Evolutionary conservation across 352 stramenopile species (phyloP), one percentile per base, ranked within the genome.

Genomic region (Blastocystis sp.): DNA sequence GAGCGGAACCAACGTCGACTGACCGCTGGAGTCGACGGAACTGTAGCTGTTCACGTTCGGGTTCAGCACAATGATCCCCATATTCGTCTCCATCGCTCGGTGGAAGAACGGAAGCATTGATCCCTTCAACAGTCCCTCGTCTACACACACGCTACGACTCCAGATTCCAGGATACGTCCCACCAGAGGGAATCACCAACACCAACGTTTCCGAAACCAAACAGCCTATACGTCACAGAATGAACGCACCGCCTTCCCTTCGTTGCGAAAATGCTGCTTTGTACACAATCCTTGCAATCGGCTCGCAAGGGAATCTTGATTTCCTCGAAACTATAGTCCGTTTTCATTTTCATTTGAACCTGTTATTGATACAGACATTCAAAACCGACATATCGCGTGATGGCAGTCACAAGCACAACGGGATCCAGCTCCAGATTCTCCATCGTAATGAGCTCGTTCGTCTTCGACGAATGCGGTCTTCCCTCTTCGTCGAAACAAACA

Each of bases 31-130:
- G 63, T 29, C 21, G 34, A 51, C 4, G 42, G 32, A 46, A 75
- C 27, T 36, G 24, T n/a, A 4, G 40, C 46, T 81, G 87, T 94
- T 95, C 88, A 94, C 94, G 89, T 94, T 94, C 0, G 92, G 92
- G 75, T 95, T 95, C 27, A 91, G 90, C 0, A 95, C 91, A 71
- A 94, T 90, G 51, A 95, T 92, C 48, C 92, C 92, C 69, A 93
- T 93, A 1, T 90, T 90, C 76, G 93, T 90, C 65, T 92, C 90
- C 0, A 94, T 90, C 3, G 92, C 92, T 86, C 93, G 93, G 87
- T 91, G 90, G 76, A 95, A 94, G 86, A 94, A 94, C 59, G 92
- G 90, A 77, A 95, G 88, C 92, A 95, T 95, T 27, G 69, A 48
- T 36, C 69, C 69, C 56, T 42, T 6, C 84, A 93, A 91, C 69